Conservation (phyloP, 2,329 filamentous ascomycete genomes). For the Ascochyta viciae-villosae region DNA sequence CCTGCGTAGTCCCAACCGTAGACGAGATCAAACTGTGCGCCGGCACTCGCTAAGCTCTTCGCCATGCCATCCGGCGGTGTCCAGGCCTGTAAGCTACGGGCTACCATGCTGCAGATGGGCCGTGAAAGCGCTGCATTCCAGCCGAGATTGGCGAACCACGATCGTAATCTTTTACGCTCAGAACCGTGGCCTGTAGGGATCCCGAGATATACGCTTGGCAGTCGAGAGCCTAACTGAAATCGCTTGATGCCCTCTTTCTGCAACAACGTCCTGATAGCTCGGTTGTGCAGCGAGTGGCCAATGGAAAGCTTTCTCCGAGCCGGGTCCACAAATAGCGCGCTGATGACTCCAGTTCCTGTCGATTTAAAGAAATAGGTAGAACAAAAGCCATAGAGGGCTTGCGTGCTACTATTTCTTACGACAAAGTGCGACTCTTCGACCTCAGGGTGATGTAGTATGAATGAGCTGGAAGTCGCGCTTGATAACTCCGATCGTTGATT, state of each 20-base stretch:
- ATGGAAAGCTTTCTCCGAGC: conserved; percentile 86
- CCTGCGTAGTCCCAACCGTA: conserved; percentile 80
- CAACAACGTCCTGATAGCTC: conserved; percentile 77
- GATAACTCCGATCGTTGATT: conserved; percentile 73
- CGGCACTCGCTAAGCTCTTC: conserved; percentile 74
- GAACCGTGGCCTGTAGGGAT: conserved; percentile 73
- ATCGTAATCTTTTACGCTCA: conserved; percentile 67
- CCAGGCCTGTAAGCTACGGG: conserved; percentile 77
- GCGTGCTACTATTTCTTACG: conserved; percentile 90
- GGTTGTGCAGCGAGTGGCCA: conserved; percentile 85
- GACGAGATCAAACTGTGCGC: conserved; percentile 82
- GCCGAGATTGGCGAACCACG: conserved; percentile 88
- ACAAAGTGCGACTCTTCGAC: conserved; percentile 88
- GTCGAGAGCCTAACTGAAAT: conserved; percentile 79
- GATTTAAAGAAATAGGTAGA: conserved; percentile 81
- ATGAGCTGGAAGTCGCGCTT: conserved; percentile 74
- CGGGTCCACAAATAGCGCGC: conserved; percentile 89
- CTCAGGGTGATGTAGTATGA: conserved; percentile 73
- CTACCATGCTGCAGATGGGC: conserved; percentile 73
- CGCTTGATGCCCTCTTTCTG: conserved; percentile 77
- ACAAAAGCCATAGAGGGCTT: conserved; percentile 89
- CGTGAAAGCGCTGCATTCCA: conserved; percentile 77
- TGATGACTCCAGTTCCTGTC: conserved; percentile 77
- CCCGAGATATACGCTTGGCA: conserved; percentile 86
- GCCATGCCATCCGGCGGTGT: conserved; percentile 77